phyloP scores from a whole-genome alignment of 2,329 filamentous ascomycete genomes.

The Fusarium subglutinans region DNA sequence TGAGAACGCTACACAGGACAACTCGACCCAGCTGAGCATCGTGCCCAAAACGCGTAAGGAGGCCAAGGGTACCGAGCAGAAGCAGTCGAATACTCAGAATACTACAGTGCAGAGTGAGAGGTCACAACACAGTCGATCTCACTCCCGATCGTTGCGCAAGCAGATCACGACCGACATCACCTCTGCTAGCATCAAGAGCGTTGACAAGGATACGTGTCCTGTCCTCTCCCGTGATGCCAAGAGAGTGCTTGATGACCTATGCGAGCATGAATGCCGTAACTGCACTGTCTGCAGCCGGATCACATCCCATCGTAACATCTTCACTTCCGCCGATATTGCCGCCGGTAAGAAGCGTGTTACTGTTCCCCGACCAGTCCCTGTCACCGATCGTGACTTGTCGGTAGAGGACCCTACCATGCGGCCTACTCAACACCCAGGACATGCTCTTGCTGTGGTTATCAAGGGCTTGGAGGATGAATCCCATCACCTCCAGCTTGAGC shows the following conservation, averaged over 20 bases:
- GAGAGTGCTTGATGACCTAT: slow-evolving; percentile 62
- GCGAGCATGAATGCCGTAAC: slow-evolving; percentile 64
- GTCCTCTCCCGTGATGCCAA: slow-evolving; percentile 62
- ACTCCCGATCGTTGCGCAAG: slow-evolving; percentile 42
- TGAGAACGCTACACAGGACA: slow-evolving; percentile 49
- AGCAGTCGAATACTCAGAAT: slow-evolving; percentile 30
- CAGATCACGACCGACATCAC: slow-evolving; percentile 38
- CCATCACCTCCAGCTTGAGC: slow-evolving; percentile 75
- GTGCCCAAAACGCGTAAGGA: slow-evolving; percentile 38
- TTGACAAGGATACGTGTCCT: slow-evolving; percentile 50
- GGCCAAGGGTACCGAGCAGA: slow-evolving; percentile 26
- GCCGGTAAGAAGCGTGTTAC: slow-evolving; percentile 67
- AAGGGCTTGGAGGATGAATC: slow-evolving; percentile 85
- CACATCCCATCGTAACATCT: slow-evolving; percentile 53
- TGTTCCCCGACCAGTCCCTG: slow-evolving; percentile 71
- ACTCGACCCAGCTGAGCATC: slow-evolving; percentile 47
- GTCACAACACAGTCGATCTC: slow-evolving; percentile 39
- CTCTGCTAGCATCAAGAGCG: slow-evolving; percentile 36
- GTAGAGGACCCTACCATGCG: slow-evolving; percentile 67
- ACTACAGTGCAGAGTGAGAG: slow-evolving; percentile 40
- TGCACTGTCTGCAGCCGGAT: slow-evolving; percentile 68
- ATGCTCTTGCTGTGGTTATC: slow-evolving; percentile 83
- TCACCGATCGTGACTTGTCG: slow-evolving; percentile 67
- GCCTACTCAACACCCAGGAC: slow-evolving; percentile 73
- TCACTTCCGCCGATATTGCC: slow-evolving; percentile 51